Percentiles rank a stretch among this genome's conserved stretches.
phyloP scores from a whole-genome alignment of 2,329 filamentous ascomycete genomes.

The Ceratocystis eucalypticola region DNA sequence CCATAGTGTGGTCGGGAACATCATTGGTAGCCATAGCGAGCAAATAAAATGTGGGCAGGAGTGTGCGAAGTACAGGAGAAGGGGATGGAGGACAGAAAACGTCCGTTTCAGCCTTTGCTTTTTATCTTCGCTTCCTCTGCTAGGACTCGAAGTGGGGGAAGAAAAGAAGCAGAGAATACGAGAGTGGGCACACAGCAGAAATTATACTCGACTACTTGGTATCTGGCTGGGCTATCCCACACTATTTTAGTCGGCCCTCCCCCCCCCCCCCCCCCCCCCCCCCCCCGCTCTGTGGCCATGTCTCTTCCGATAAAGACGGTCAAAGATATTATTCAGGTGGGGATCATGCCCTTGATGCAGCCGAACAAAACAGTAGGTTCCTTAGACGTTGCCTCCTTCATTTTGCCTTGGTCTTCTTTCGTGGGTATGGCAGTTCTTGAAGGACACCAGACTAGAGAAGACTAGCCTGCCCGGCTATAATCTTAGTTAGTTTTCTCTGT shows the following conservation, averaged over 20 bases:
- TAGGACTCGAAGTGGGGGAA: background rate
- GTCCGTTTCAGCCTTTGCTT: background rate
- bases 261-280: background rate
- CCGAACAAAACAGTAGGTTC: too few species aligned
- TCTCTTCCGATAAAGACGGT: background rate
- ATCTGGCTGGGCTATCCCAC: background rate
- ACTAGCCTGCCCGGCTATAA: background rate
- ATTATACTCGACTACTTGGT: background rate
- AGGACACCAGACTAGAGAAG: background rate
- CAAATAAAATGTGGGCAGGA: background rate
- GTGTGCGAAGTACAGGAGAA: background rate
- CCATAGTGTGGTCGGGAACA: constrained; percentile 27
- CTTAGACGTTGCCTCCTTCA: background rate
- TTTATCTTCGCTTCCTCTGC: background rate
- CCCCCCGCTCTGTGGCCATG: background rate
- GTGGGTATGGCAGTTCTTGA: background rate
- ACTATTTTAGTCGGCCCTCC: background rate
- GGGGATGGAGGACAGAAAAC: background rate
- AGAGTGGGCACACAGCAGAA: background rate
- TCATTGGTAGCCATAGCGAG: constrained; percentile 25
- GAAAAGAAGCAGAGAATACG: background rate
- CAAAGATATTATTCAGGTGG: background rate
- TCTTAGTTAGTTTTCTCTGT: background rate
- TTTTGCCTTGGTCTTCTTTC: background rate
- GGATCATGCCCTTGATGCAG: too few species aligned